Evolutionary conservation across 2,329 filamentous ascomycete species (phyloP).

Genomic region (Fusarium mundagurra): DNA sequence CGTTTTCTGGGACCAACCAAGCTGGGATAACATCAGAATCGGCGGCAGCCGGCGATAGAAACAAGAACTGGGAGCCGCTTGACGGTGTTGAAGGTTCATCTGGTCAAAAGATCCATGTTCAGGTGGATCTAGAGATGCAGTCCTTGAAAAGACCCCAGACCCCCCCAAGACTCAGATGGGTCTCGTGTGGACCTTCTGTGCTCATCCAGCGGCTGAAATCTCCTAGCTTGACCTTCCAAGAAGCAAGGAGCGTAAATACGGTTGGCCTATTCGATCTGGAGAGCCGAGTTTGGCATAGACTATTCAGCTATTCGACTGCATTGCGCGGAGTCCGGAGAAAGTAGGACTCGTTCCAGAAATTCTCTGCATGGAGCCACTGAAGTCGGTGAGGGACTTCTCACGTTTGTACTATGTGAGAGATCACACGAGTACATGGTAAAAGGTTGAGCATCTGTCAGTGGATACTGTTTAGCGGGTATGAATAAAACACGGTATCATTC

Average conservation of each 20-base stretch:
- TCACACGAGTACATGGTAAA: too few species aligned
- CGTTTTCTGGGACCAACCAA: not conserved
- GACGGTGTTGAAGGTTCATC: not conserved
- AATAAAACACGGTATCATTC: not conserved
- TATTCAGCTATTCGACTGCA: not conserved
- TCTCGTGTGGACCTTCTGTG: not conserved
- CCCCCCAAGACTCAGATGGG: not conserved
- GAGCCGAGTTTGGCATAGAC: not conserved
- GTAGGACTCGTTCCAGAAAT: too few species aligned
- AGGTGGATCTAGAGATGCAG: not conserved
- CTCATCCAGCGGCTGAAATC: too few species aligned
- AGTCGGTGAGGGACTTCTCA: too few species aligned
- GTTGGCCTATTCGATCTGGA: not conserved
- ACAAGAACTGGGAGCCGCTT: not conserved
- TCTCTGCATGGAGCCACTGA: too few species aligned
- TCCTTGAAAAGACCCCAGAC: not conserved
- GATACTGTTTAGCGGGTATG: not conserved
- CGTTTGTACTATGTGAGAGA: too few species aligned
- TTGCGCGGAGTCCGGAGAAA: too few species aligned
- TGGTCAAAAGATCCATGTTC: not conserved
- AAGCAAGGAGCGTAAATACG: not conserved
- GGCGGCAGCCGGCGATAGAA: not conserved
- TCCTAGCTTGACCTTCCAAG: rapidly evolving
- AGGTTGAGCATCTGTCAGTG: not conserved
- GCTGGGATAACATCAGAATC: not conserved